Evolutionary conservation across 208 protist species (phyloP), one percentile per base, ranked within the genome.

Genomic region (Herpetomonas muscarum): DNA sequence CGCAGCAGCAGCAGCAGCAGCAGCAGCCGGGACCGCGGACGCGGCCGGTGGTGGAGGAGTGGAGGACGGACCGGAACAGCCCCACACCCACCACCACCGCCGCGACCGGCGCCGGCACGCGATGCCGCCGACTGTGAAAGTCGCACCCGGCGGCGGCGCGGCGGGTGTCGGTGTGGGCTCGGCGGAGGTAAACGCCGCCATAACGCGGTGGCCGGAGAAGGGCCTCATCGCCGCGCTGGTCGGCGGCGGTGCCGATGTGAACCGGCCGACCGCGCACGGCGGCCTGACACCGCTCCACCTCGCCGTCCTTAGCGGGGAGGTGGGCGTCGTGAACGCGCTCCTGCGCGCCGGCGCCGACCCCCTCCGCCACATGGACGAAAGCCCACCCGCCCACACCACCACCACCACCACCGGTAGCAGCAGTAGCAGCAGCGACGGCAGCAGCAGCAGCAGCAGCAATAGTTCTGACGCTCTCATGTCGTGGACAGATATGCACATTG

Each of bases 281-380:
- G 63, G 68, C 7, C 64, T 71, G 21, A 80, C 74, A 5, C 68
- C 74, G 52, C 58, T 76, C 31, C 68, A 73, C 53, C 59, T 80
- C n/a, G 74, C 67, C n/a, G 59, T 80, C 22, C 47, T 60, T 21
- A 64, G 64, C 15, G 60, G 52, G 29, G 46, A 56, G n/a, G 30
- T 76, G 22, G 68, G 74, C 3, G 53, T 69, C 21, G 28, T 76
- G 49, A 74, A 73, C 52, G 76, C 68, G 0, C 58, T 80, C 9
- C 54, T 80, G 29, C 69, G 68, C 19, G 54, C 56, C 7, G 74
- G 64, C 15, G 74, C 74, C 7, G 62, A 76, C 56, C 68, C 74
- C 15, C 57, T 78, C 19, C 47, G 42, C 17, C 34, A 46, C 4
- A 54, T 32, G 21, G 62, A 69, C 54, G 9, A 55, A 5, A 44